Conservation (phyloP, 2,329 filamentous ascomycete genomes). For the Scolecobasidium constrictum region DNA sequence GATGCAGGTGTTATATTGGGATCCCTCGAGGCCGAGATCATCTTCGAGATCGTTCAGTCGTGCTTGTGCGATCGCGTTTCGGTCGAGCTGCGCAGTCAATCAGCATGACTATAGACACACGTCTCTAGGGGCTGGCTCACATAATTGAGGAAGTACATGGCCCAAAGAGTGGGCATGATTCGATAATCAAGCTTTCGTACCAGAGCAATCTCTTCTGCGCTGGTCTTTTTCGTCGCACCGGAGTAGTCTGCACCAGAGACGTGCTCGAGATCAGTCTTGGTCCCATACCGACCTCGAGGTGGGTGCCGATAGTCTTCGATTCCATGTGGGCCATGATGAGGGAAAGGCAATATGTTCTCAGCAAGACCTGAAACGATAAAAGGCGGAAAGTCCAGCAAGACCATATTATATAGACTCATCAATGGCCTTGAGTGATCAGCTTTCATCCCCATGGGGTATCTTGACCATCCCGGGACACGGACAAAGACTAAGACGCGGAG, state of each 20-base stretch:
- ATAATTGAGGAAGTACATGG: slow-evolving; percentile 6
- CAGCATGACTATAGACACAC: not conserved
- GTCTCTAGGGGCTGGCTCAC: not conserved
- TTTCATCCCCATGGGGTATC: too few relatives aligned
- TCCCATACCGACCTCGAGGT: not conserved
- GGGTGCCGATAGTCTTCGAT: not conserved
- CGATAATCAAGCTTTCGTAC: slow-evolving; percentile 5
- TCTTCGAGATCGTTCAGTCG: slow-evolving; percentile 1
- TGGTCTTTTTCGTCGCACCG: slow-evolving; percentile 9
- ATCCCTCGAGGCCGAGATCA: not conserved
- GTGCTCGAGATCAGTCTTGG: not conserved
- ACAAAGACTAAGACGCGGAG: too few relatives aligned
- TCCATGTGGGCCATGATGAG: not conserved
- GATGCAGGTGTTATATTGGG: slow-evolving; percentile 3
- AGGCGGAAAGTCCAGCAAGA: too few relatives aligned
- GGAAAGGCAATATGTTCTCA: not conserved
- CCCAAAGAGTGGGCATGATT: slow-evolving; percentile 3
- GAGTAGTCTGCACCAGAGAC: slow-evolving; percentile 7
- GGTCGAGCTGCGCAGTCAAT: slow-evolving; percentile 2
- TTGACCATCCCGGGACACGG: too few relatives aligned
- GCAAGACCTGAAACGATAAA: too few relatives aligned
- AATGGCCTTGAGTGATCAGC: too few relatives aligned
- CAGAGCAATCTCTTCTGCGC: slow-evolving; percentile 1
- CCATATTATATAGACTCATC: too few relatives aligned
- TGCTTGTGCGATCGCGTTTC: slow-evolving; percentile 1